phyloP scores from a whole-genome alignment of 768 basidiomycete genomes.

The Lactifluus echinatus region DNA sequence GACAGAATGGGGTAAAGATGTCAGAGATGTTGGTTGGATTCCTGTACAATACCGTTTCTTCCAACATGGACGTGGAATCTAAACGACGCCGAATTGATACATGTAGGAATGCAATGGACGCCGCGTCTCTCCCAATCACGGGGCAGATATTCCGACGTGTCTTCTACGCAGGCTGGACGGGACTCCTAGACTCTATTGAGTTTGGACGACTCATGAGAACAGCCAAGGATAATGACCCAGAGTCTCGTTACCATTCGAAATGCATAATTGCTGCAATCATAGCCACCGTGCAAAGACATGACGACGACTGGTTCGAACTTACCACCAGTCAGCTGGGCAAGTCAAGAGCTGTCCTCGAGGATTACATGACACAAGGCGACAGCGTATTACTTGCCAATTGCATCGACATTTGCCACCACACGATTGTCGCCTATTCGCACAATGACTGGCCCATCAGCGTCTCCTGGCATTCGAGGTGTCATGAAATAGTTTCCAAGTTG shows the following conservation, averaged over 20 bases:
- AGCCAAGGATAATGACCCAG: background rate
- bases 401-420: background rate
- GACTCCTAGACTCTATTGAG: background rate
- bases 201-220: background rate
- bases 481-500: background rate
- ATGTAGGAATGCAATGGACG: background rate
- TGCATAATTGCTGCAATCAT: background rate
- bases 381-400: constrained; percentile 3
- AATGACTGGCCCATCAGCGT: background rate
- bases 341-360: background rate
- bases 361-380: background rate
- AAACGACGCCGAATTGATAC: background rate
- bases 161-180: background rate
- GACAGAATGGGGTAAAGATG: background rate
- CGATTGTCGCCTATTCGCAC: background rate
- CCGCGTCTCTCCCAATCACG: background rate
- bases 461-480: background rate
- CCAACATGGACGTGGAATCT: background rate
- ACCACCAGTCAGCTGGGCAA: background rate
- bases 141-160: background rate
- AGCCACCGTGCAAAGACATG: background rate
- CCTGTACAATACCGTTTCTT: background rate
- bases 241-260: background rate
- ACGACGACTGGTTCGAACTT: constrained; percentile 2
- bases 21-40: background rate